Evolutionary conservation across 1,139 yeast genomes (phyloP).

Genomic region (Kluyveromyces marxianus): DNA sequence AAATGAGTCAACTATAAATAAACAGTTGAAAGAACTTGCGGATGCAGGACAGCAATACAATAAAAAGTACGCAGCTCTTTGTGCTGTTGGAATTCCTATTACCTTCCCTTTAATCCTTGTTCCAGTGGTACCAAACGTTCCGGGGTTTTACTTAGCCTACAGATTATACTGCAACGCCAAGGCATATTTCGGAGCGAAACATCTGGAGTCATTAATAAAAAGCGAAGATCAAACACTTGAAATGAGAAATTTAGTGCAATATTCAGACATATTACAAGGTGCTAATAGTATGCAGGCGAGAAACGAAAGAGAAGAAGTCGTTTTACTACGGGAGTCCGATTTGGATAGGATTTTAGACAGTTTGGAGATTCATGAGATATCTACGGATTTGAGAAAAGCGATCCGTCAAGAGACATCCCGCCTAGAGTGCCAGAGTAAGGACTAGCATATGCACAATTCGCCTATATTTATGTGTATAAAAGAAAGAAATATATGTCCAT

Average conservation of each 20-base stretch:
- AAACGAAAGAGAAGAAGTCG: neutral
- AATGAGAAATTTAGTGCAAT: slow-evolving; percentile 20
- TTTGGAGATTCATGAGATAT: slow-evolving; percentile 33
- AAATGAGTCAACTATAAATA: slow-evolving; percentile 17
- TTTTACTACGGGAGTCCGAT: slow-evolving; percentile 3
- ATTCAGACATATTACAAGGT: slow-evolving; percentile 12
- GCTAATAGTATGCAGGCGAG: slow-evolving; percentile 6
- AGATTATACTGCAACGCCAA: slow-evolving; percentile 79
- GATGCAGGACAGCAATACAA: slow-evolving; percentile 37
- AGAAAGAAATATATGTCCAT: slow-evolving; percentile 6
- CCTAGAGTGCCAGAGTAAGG: neutral
- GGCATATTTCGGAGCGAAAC: slow-evolving; percentile 70
- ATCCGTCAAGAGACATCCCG: slow-evolving; percentile 37
- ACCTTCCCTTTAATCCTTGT: slow-evolving; percentile 73
- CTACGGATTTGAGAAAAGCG: slow-evolving; percentile 39
- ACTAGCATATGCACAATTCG: neutral
- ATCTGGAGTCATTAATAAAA: slow-evolving; percentile 43
- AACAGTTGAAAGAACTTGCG: slow-evolving; percentile 29
- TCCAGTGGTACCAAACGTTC: slow-evolving; percentile 92
- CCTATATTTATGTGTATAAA: too few species aligned
- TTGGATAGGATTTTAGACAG: slow-evolving; percentile 16
- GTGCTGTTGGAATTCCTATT: slow-evolving; percentile 63
- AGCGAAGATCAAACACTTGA: slow-evolving; percentile 16
- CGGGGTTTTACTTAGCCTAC: slow-evolving; percentile 80
- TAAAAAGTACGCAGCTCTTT: slow-evolving; percentile 37